Percentiles rank a stretch among this genome's conserved stretches.
phyloP scores from a whole-genome alignment of 2,329 filamentous ascomycete genomes.

The Penicillium palitans region DNA sequence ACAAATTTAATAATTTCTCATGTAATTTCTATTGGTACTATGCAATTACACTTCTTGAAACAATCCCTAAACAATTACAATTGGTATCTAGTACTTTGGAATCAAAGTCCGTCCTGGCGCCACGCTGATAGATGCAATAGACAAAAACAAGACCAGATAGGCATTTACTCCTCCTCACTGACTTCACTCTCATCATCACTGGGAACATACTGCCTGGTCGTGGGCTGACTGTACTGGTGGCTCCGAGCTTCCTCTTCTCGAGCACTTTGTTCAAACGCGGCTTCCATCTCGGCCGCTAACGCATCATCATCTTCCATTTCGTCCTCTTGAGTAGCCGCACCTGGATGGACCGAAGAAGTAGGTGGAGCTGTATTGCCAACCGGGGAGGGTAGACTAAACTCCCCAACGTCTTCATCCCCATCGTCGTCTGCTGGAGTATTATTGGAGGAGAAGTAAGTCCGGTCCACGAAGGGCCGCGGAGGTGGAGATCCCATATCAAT shows the following conservation, averaged over 20 bases:
- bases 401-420: constrained; percentile 45
- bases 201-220: constrained; percentile 34
- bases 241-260: constrained; percentile 45
- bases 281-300: constrained; percentile 60
- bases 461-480: constrained; percentile 43
- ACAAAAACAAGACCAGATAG: constrained; percentile 1
- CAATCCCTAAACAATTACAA: constrained; percentile 8
- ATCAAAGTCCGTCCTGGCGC: constrained; percentile 8
- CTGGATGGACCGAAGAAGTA: constrained; percentile 15
- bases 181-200: constrained; percentile 64
- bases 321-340: constrained; percentile 32
- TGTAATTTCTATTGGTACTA: background rate
- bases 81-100: constrained; percentile 12
- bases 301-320: constrained; percentile 51
- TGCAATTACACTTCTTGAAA: background rate
- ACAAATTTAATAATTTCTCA: background rate
- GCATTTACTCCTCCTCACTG: constrained; percentile 61
- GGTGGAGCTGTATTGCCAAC: constrained; percentile 26
- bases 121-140: constrained; percentile 14
- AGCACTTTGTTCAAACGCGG: constrained; percentile 50
- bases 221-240: constrained; percentile 32
- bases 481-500: constrained; percentile 52
- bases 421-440: constrained; percentile 41
- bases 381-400: constrained; percentile 41
- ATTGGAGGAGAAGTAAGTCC: constrained; percentile 45